Evolutionary conservation across 2,329 filamentous ascomycete genomes (phyloP).

Genomic region (Pezicula carpinea): DNA sequence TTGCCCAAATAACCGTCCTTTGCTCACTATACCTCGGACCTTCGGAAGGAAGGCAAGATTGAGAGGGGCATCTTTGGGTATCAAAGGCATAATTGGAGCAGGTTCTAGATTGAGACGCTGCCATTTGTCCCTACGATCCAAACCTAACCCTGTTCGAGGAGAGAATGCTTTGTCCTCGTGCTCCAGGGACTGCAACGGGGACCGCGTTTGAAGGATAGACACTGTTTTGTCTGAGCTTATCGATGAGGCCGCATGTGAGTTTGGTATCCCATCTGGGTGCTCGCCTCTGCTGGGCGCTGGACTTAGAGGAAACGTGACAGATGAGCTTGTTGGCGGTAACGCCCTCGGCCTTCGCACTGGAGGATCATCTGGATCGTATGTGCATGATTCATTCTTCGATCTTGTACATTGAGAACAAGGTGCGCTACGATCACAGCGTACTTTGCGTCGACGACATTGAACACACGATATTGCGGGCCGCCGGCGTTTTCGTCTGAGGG

Average conservation of each 20-base stretch:
- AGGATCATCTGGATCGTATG: conserved; percentile 19
- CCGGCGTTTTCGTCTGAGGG: conserved; percentile 20
- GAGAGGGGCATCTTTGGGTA: background rate
- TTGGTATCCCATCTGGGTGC: background rate
- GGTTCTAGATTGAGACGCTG: no score
- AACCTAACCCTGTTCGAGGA: background rate
- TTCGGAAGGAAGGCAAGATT: background rate
- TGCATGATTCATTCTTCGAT: conserved; percentile 28
- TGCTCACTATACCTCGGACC: conserved; percentile 15
- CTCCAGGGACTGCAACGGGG: background rate
- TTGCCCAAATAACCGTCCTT: conserved; percentile 21
- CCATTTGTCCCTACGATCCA: background rate
- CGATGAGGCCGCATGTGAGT: background rate
- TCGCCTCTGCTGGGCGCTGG: background rate
- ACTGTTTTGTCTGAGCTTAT: background rate
- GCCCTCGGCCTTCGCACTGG: conserved; percentile 4
- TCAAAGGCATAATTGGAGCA: background rate
- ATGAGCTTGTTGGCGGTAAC: background rate
- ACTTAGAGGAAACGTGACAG: conserved; percentile 2
- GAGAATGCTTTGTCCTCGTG: background rate
- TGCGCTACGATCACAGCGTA: conserved; percentile 39
- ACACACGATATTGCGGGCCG: conserved; percentile 35
- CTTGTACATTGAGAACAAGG: conserved; percentile 35
- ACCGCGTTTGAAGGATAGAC: background rate
- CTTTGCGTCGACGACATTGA: conserved; percentile 39